These are phyloP conservation scores for Leccinum pallidistipes DNA, from an alignment of 1,284 basidiomycete species.

Conservation along the genomic window DNA sequence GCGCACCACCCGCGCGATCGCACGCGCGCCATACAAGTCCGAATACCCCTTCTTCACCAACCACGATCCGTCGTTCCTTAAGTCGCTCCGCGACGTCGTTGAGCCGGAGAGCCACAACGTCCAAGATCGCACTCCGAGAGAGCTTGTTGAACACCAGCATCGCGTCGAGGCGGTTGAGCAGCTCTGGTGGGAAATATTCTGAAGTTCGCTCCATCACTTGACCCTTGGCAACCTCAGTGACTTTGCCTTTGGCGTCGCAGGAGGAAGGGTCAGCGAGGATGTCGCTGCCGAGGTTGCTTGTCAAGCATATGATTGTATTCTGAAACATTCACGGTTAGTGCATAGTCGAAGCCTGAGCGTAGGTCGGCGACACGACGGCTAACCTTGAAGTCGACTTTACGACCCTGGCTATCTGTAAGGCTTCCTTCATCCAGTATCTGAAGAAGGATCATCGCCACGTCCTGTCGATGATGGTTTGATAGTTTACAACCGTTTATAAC, in stretches of 20 bases:
- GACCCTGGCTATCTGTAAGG: slow-evolving; percentile 83
- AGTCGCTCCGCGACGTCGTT: slow-evolving; percentile 73
- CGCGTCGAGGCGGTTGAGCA: no score
- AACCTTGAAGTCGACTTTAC: slow-evolving; percentile 80
- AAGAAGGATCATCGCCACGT: slow-evolving; percentile 88
- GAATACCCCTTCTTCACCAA: slow-evolving; percentile 83
- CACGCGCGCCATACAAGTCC: slow-evolving; percentile 84
- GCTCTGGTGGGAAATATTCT: no score
- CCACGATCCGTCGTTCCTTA: slow-evolving; percentile 70
- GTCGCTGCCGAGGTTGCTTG: slow-evolving; percentile 59
- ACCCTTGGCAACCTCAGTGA: no score
- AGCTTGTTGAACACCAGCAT: no score
- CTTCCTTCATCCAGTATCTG: slow-evolving; percentile 93
- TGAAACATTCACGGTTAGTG: slow-evolving; percentile 21
- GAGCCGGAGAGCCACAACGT: slow-evolving; percentile 65
- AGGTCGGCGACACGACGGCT: background rate
- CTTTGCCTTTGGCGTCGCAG: no score
- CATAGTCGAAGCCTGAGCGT: background rate
- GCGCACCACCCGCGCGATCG: slow-evolving; percentile 79
- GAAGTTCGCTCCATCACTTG: no score
- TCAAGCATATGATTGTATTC: slow-evolving; percentile 41
- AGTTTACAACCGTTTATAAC: background rate
- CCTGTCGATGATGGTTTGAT: slow-evolving; percentile 44
- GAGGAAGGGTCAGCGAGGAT: slow-evolving; percentile 54
- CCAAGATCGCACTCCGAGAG: no score